Evolutionary conservation across 1,139 yeast genomes (phyloP), one percentile per base, ranked within the genome.

Genomic region (Saccharomyces uvarum): DNA sequence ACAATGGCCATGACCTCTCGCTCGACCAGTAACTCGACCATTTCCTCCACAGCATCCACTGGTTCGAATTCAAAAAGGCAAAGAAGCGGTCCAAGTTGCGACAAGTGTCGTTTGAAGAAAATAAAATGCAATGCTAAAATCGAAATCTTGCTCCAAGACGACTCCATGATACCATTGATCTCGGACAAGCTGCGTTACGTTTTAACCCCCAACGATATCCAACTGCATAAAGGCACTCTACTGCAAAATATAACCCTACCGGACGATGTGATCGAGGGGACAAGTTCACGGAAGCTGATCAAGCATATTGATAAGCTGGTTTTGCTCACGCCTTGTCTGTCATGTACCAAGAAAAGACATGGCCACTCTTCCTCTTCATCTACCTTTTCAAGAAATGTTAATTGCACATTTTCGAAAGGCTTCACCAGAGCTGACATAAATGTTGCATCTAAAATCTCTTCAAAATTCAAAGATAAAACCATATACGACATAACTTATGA

Each of bases 61-160:
- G n/a, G 31, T n/a, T 49, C 38, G 42, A 44, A 14, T 16, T 49
- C 33, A 14, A 66, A 77, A 78, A 69, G 86, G 61, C 93, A 86
- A 69, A 72, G 93, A 56, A 75, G 82, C 26, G 93, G 93, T 0
- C 93, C 93, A 13, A 80, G 86, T 49, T 86, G 93, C 69, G 91
- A 86, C 67, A 73, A 80, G 48, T 86, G 93, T 68, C 75, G 90
- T 53, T 68, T 79, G 14, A 77, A 89, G 57, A 86, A 86, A 69
- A 86, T 85, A 58, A 85, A 84, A 69, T 86, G 93, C 70, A 83
- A 85, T 64, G 89, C 91, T 1, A 83, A 79, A 59, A 81, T 84
- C 5, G 70, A 62, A 53, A 71, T 69, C 4, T 27, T 71, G 8
- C 48, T 54, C 21, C 69, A 64, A 51, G 64, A 63, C 53, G 60